Evolutionary conservation across 768 basidiomycete species (phyloP), one percentile per base, ranked within the genome.

Genomic region (Russula brevipes): DNA sequence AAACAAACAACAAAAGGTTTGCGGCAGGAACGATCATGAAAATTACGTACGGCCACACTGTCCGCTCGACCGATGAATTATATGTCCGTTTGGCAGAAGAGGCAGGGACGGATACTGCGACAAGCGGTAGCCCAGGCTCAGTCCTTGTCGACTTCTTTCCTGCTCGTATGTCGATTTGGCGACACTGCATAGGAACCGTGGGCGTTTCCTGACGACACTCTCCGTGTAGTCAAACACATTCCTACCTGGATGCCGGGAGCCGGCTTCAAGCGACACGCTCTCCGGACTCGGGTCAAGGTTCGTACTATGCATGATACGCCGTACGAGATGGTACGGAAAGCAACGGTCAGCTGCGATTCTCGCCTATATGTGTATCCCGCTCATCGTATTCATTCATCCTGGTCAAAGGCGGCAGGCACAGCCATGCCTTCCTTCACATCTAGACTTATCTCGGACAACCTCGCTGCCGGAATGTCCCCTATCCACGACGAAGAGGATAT

Each of bases 61-160:
- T 75, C 30, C 49, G 57, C 17, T 72, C 72, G n/a, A 45, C 68
- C 12, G 69, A 75, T 17, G 75, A 76, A 62, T 47, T 68, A 19
- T 72, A 69, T 63, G 69, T 75, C n/a, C 56, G 66, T 17, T 52
- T 72, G 39, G 73, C 70, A 33, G 73, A 73, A 38, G 53, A 69
- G 16, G 67, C 73, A 1, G 68, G 67, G 12, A 60, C 38, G 5
- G 70, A 66, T 41, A 70, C 69, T 6, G 66, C 71, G 6, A 59
- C 54, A 9, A 59, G 65, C 30, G 72, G 71, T 16, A 71, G 68
- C 33, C 68, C 70, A 12, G 73, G 69, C 14, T 68, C 73, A 10
- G 68, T 71, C 59, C 69, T 74, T n/a, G 73, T 75, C 11, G 74
- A 75, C 63, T 73, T 75, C 65, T 70, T 75, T 60, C 74, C 74